Percentiles rank a stretch among this genome's conserved stretches.
Evolutionary conservation across 163 green algal genomes (phyloP).

Genomic region (Scenedesmus sp.): DNA sequence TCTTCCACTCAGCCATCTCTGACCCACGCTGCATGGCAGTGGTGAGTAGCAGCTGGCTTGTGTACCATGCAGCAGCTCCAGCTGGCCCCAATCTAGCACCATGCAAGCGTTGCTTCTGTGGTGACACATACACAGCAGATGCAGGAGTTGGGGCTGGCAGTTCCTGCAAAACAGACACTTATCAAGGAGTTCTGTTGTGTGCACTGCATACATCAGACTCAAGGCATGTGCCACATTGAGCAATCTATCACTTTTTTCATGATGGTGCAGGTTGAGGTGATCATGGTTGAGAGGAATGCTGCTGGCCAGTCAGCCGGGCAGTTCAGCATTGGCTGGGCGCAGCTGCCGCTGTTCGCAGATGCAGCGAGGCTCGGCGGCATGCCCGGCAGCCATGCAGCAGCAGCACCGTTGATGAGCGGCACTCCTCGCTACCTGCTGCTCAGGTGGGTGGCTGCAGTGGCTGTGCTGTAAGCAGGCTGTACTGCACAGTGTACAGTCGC

Average conservation of each 20-base stretch:
- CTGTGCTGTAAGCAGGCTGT: neutral
- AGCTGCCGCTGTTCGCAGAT: constrained; percentile 66
- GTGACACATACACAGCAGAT: neutral
- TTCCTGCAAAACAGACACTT: neutral
- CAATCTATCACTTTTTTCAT: neutral
- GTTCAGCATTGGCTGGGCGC: constrained; percentile 71
- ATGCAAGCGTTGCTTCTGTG: neutral
- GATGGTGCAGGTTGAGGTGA: constrained; percentile 57
- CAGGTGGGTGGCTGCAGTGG: constrained; percentile 10
- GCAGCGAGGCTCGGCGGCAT: neutral
- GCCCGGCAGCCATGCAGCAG: neutral
- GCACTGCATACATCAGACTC: neutral
- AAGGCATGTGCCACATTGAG: neutral
- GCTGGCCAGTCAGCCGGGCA: constrained; percentile 63
- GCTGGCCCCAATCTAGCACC: neutral
- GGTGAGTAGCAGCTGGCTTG: constrained; percentile 39
- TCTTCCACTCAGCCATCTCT: constrained; percentile 66
- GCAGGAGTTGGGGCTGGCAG: neutral
- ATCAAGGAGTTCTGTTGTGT: no score
- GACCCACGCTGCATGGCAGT: constrained; percentile 70
- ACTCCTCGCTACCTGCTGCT: constrained; percentile 74
- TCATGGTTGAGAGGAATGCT: constrained; percentile 68
- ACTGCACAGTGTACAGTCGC: neutral
- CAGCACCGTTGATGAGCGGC: constrained; percentile 62
- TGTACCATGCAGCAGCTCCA: neutral